Percentiles rank a stretch among this genome's conserved stretches.
phyloP scores from a whole-genome alignment of 805 yeast genomes.

The Ogataea ramenticola region DNA sequence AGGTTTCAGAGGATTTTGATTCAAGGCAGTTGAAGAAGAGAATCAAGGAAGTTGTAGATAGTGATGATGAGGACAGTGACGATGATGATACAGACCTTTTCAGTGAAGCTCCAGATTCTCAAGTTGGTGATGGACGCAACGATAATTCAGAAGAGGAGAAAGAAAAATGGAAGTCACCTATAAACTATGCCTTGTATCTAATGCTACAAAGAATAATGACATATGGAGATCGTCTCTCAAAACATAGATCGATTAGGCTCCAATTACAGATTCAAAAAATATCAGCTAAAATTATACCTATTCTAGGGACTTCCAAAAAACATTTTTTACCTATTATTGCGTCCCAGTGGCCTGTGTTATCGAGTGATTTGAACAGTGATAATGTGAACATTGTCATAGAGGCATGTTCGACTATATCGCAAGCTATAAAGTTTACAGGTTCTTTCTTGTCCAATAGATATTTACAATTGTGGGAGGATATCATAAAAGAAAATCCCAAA shows the following conservation, averaged over 20 bases:
- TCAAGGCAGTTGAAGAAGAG: constrained; percentile 14
- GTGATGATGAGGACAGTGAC: constrained; percentile 30
- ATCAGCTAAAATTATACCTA: constrained; percentile 35
- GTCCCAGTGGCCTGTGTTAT: constrained; percentile 43
- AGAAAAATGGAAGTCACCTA: constrained; percentile 57
- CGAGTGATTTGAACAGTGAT: constrained; percentile 12
- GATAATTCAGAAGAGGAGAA: constrained; percentile 14
- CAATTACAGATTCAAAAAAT: constrained; percentile 51
- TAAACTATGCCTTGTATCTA: constrained; percentile 54
- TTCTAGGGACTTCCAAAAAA: constrained; percentile 42
- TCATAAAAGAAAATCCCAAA: constrained; percentile 2
- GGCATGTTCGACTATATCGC: constrained; percentile 21
- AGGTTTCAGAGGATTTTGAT: constrained; percentile 6
- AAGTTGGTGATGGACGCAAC: constrained; percentile 8
- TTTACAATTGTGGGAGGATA: constrained; percentile 36
- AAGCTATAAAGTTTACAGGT: constrained; percentile 31
- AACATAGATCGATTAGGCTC: constrained; percentile 57
- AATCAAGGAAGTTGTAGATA: constrained; percentile 17
- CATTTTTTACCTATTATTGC: constrained; percentile 44
- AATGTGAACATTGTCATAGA: constrained; percentile 24
- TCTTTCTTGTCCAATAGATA: constrained; percentile 41
- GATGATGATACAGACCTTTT: constrained; percentile 28
- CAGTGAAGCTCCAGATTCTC: constrained; percentile 20
- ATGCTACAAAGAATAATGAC: constrained; percentile 53
- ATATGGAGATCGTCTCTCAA: constrained; percentile 61